Conservation (phyloP, 805 yeast species). For the Grigorovia transvaalensis region DNA sequence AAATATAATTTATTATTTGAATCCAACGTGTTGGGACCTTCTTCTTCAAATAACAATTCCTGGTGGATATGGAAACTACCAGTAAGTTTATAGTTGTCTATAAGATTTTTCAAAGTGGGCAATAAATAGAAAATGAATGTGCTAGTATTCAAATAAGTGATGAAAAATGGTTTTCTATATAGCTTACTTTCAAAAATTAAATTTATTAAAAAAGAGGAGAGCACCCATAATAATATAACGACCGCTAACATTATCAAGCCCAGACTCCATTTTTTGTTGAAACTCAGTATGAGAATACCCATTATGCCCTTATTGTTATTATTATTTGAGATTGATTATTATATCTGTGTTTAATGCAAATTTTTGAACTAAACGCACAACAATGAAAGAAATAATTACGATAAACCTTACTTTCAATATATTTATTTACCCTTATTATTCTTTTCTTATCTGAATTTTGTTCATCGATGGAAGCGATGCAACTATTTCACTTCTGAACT, state of each 20-base stretch:
- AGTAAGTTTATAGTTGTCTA: slow-evolving; percentile 20
- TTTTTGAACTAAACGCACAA: too few species aligned
- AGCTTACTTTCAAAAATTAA: slow-evolving; percentile 56
- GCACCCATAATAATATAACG: slow-evolving; percentile 84
- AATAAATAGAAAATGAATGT: slow-evolving; percentile 70
- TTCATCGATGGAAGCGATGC: neutral
- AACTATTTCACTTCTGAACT: neutral
- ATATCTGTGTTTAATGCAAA: too few species aligned
- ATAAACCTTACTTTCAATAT: too few species aligned
- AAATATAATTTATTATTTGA: neutral
- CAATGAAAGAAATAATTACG: too few species aligned
- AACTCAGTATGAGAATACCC: slow-evolving; percentile 5
- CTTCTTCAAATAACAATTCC: slow-evolving; percentile 25
- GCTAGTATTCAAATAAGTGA: slow-evolving; percentile 85
- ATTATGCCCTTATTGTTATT: neutral
- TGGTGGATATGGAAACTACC: slow-evolving; percentile 22
- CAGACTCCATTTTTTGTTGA: slow-evolving; percentile 46
- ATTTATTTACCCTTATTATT: neutral
- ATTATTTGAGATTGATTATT: too few species aligned
- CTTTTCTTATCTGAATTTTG: neutral
- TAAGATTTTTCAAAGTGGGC: slow-evolving; percentile 36
- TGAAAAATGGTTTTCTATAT: slow-evolving; percentile 82
- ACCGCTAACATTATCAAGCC: slow-evolving; percentile 65
- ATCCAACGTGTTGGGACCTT: slow-evolving; percentile 12
- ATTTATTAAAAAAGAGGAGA: slow-evolving; percentile 77